phyloP scores from a whole-genome alignment of 228 moss, liverwort and hornwort species.

The Sphagnum magellanicum region DNA sequence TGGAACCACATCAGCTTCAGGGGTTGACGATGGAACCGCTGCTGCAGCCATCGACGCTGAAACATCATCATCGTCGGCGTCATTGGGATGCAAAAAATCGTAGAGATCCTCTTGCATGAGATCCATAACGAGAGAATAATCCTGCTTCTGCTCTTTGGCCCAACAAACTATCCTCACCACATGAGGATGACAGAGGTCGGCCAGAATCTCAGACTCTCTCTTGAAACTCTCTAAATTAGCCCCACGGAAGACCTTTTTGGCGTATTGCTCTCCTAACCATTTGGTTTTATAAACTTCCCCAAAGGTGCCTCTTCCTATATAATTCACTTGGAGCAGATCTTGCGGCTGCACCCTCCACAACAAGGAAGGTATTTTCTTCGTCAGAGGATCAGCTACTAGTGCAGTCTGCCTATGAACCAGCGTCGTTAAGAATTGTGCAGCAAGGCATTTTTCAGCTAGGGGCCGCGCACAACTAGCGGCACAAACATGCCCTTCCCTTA shows the following conservation, averaged over 20 bases:
- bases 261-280: conserved; percentile 13
- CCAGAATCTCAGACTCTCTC: conserved; percentile 4
- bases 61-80: too few species aligned
- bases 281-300: conserved; percentile 4
- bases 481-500: conserved; percentile 7
- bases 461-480: conserved; percentile 1
- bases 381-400: neutral
- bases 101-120: too few species aligned
- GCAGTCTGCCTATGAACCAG: neutral
- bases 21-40: neutral
- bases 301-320: neutral
- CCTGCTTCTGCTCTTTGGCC: neutral
- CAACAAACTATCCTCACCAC: conserved; percentile 5
- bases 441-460: conserved; percentile 3
- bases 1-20: too few species aligned
- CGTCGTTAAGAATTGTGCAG: conserved; percentile 4
- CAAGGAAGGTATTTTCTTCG: conserved; percentile 3
- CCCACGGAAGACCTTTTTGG: conserved; percentile 1
- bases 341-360: conserved; percentile 1
- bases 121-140: too few species aligned
- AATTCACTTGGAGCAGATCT: neutral
- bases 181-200: neutral
- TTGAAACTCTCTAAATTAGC: neutral
- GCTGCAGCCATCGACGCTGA: neutral
- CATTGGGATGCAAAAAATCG: too few species aligned